Percentiles rank a stretch among this genome's conserved stretches.
phyloP scores from a whole-genome alignment of 2,329 filamentous ascomycete species.

The Neopestalotiopsis rosae region DNA sequence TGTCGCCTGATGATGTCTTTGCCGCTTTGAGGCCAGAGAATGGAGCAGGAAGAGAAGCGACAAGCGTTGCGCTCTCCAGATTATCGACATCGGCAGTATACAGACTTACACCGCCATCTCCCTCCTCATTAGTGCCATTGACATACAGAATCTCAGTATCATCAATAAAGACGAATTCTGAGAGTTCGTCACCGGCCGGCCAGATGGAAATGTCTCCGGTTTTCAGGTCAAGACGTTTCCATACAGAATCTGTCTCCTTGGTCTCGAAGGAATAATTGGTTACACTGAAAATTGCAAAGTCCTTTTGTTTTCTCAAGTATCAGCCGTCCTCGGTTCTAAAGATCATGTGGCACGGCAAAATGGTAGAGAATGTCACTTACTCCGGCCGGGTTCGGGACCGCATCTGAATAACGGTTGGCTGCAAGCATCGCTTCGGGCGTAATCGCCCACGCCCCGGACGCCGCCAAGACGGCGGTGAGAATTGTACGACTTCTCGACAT shows the following conservation, averaged over 20 bases:
- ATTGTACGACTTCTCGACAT: conserved; percentile 1
- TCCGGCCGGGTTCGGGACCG: conserved; percentile 38
- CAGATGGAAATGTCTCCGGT: conserved; percentile 58
- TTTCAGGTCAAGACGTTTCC: conserved; percentile 62
- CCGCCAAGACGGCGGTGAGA: conserved; percentile 24
- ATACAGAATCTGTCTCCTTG: conserved; percentile 48
- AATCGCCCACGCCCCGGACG: conserved; percentile 34
- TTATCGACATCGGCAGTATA: conserved; percentile 41
- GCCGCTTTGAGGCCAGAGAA: conserved; percentile 44
- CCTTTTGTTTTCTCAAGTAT: conserved; percentile 28
- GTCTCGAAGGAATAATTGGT: conserved; percentile 66
- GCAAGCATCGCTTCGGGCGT: conserved; percentile 38
- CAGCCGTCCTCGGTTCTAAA: not conserved
- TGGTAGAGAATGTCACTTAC: conserved; percentile 27
- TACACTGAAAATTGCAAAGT: conserved; percentile 51
- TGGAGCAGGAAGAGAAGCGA: conserved; percentile 42
- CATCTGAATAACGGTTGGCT: conserved; percentile 38
- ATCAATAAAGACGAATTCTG: conserved; percentile 62
- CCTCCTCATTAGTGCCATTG: conserved; percentile 51
- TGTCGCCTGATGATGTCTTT: conserved; percentile 35
- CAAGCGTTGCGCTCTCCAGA: conserved; percentile 34
- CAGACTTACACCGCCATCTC: conserved; percentile 44
- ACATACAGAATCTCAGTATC: conserved; percentile 55
- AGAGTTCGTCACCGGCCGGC: conserved; percentile 57
- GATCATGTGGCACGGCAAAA: not conserved